Conservation (phyloP, 2,329 filamentous ascomycete genomes). For the Colletotrichum phormii region DNA sequence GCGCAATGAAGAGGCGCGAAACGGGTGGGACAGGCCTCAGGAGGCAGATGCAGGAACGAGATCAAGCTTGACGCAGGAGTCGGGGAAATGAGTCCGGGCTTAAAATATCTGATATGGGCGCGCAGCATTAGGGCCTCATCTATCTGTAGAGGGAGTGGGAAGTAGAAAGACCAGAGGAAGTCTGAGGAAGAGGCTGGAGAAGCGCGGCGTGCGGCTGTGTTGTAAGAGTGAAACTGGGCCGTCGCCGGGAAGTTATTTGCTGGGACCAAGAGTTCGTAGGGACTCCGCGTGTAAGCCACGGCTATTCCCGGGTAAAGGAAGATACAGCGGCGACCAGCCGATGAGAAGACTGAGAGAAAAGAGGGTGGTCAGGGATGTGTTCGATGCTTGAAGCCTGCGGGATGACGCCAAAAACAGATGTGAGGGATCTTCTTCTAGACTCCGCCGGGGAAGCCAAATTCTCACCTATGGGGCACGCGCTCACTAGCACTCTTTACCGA, state of each 20-base stretch:
- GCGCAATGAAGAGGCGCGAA: slow-evolving; percentile 5
- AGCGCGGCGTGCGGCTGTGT: slow-evolving; percentile 17
- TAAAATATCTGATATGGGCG: background rate
- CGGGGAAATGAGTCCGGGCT: background rate
- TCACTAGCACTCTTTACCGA: background rate
- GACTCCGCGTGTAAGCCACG: background rate
- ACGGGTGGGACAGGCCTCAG: background rate
- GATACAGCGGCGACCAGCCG: background rate
- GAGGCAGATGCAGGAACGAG: background rate
- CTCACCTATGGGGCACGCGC: background rate
- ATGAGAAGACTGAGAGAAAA: background rate
- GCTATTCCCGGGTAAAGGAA: background rate
- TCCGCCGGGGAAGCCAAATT: background rate
- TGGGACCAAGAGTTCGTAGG: slow-evolving; percentile 26
- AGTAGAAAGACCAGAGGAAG: background rate
- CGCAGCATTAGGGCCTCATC: background rate
- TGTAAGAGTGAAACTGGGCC: slow-evolving; percentile 18
- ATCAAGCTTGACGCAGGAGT: background rate
- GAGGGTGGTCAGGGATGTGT: slow-evolving; percentile 5
- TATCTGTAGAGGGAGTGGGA: background rate
- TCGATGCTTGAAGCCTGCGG: background rate
- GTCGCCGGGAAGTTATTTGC: slow-evolving; percentile 24
- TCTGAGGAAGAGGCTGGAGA: background rate
- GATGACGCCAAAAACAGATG: slow-evolving; percentile 23
- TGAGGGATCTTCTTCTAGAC: background rate